Conservation (phyloP, 1,284 basidiomycete species). For the Golubevia pallescens region DNA sequence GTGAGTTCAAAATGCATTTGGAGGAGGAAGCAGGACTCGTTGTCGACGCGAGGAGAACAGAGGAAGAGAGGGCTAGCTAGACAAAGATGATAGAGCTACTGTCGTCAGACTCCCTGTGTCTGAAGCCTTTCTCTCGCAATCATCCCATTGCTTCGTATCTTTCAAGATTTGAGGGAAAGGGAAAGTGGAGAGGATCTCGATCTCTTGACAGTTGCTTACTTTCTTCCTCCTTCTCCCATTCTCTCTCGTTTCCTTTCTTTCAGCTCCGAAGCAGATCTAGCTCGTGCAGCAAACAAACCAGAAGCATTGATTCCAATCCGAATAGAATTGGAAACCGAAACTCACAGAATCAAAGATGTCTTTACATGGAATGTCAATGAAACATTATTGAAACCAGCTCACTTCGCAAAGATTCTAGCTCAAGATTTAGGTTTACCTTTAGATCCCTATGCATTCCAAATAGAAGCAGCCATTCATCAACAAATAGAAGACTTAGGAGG, state of each 20-base stretch:
- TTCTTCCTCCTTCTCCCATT: too few relatives aligned
- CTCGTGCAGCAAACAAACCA: conserved; percentile 28
- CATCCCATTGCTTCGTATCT: too few relatives aligned
- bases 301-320: conserved; percentile 57
- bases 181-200: too few relatives aligned
- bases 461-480: conserved; percentile 49
- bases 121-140: too few relatives aligned
- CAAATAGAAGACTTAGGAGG: conserved; percentile 48
- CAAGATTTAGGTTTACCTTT: conserved; percentile 55
- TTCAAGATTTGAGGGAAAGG: too few relatives aligned
- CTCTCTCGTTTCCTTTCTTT: neutral
- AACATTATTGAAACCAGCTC: conserved; percentile 42
- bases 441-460: conserved; percentile 46
- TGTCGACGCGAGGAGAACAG: too few relatives aligned
- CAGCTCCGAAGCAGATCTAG: conserved; percentile 37
- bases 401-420: conserved; percentile 49
- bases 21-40: too few relatives aligned
- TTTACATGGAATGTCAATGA: conserved; percentile 59
- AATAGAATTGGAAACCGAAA: conserved; percentile 57
- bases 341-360: conserved; percentile 56
- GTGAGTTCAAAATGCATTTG: neutral
- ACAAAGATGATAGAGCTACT: too few relatives aligned
- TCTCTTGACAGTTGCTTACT: too few relatives aligned
- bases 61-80: too few relatives aligned
- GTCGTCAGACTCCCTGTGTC: too few relatives aligned